Evolutionary conservation across 1,284 basidiomycete species (phyloP).

Genomic region (Tremellales sp.): DNA sequence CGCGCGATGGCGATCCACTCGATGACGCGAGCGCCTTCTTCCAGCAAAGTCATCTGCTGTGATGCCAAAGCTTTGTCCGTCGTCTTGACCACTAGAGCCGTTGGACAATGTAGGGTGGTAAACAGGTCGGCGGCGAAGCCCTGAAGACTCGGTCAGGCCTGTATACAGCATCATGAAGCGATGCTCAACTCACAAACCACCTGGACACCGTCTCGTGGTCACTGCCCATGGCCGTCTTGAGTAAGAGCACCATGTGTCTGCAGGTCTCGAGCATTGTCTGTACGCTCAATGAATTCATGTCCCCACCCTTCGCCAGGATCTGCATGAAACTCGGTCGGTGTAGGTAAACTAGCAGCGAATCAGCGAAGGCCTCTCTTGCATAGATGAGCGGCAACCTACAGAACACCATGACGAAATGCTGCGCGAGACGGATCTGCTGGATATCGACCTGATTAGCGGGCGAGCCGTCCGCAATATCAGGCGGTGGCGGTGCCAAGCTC

Average conservation of each 20-base stretch:
- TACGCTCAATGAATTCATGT: constrained; percentile 7
- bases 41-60: constrained; percentile 6
- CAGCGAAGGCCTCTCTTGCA: neutral
- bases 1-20: constrained; percentile 12
- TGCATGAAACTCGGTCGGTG: constrained; percentile 18
- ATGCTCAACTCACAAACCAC: constrained; percentile 6
- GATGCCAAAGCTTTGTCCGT: constrained; percentile 2
- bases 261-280: constrained; percentile 17
- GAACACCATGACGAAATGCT: constrained; percentile 20
- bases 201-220: constrained; percentile 9
- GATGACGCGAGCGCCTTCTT: constrained; percentile 11
- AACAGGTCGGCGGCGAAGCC: constrained; percentile 19
- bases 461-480: neutral
- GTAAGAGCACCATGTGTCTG: constrained; percentile 12
- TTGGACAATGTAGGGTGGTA: constrained; percentile 12
- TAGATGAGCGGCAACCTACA: constrained; percentile 2
- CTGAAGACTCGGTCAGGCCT: neutral
- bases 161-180: neutral
- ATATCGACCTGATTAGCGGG: neutral
- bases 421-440: constrained; percentile 17
- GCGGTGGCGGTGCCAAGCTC: neutral
- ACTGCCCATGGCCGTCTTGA: constrained; percentile 8
- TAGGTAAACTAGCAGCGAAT: constrained; percentile 12
- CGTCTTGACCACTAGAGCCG: constrained; percentile 16
- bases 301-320: constrained; percentile 7